Evolutionary conservation across 495 filamentous ascomycete genomes (phyloP).

Genomic region (Podospora pseudopauciseta): DNA sequence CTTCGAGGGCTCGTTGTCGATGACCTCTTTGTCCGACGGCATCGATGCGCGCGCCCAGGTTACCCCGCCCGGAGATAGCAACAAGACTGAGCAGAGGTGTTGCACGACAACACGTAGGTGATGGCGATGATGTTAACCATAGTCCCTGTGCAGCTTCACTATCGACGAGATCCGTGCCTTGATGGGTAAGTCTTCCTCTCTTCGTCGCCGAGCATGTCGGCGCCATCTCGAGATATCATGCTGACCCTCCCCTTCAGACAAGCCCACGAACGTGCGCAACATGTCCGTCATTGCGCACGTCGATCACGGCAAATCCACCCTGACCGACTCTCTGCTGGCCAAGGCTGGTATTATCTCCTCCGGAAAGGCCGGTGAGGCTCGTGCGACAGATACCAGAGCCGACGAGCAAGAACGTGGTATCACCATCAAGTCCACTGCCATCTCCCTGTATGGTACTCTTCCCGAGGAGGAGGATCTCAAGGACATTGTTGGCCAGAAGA

Average conservation of each 20-base stretch:
- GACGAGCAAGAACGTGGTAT: conserved; percentile 99
- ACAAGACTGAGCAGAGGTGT: not conserved
- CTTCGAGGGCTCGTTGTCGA: not conserved
- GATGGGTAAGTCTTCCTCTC: conserved; percentile 55
- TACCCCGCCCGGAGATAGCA: conserved; percentile 46
- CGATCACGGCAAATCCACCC: conserved; percentile 99
- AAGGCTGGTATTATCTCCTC: conserved; percentile 99
- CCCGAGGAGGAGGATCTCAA: conserved; percentile 82
- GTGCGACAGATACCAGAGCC: conserved; percentile 93
- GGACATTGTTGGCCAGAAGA: conserved; percentile 82
- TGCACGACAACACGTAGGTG: not conserved
- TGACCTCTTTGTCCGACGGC: conserved; percentile 28
- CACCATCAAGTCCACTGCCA: conserved; percentile 99
- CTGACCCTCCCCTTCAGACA: conserved; percentile 52
- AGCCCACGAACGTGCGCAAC: conserved; percentile 89
- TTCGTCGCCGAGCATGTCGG: not conserved
- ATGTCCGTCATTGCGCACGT: conserved; percentile 99
- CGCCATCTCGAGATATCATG: conserved; percentile 1
- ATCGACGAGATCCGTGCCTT: conserved; percentile 93
- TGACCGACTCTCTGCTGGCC: conserved; percentile 98
- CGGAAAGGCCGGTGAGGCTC: conserved; percentile 91
- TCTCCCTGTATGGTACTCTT: conserved; percentile 91
- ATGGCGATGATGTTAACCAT: conserved; percentile 31
- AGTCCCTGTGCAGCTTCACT: conserved; percentile 74
- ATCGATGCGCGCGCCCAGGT: conserved; percentile 6